Evolutionary conservation across 2,329 filamentous ascomycete species (phyloP).

Genomic region (Mollisiaceae sp.): DNA sequence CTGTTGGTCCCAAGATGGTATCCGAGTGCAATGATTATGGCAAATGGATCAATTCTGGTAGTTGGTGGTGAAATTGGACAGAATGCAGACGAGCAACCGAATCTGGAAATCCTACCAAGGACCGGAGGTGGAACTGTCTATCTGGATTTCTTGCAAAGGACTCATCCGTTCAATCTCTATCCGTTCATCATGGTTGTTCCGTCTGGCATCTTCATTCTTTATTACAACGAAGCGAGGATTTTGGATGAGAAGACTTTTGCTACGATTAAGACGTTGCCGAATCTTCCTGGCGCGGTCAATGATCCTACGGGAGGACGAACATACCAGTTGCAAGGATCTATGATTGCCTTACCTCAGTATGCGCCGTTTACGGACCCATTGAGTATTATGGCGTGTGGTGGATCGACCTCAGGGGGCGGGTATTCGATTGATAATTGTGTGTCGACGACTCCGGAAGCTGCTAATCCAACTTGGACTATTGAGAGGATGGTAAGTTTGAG

Average conservation of each 20-base stretch:
- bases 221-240: constrained; percentile 72
- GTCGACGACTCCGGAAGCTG: constrained; percentile 61
- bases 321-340: constrained; percentile 68
- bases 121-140: constrained; percentile 54
- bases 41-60: constrained; percentile 68
- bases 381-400: constrained; percentile 67
- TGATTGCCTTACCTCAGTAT: constrained; percentile 65
- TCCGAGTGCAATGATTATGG: constrained; percentile 65
- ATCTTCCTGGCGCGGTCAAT: constrained; percentile 66
- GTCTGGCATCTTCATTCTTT: constrained; percentile 66
- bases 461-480: constrained; percentile 61
- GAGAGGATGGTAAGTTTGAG: constrained; percentile 59
- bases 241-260: constrained; percentile 63
- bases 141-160: constrained; percentile 66
- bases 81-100: constrained; percentile 64
- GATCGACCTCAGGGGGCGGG: constrained; percentile 58
- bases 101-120: constrained; percentile 65
- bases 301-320: constrained; percentile 65
- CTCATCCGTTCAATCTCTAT: constrained; percentile 71
- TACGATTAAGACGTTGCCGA: constrained; percentile 61
- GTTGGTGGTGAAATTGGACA: constrained; percentile 69
- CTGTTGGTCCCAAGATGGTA: constrained; percentile 69
- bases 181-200: constrained; percentile 67
- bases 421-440: constrained; percentile 71
- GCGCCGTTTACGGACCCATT: constrained; percentile 66